Base-by-base conservation (phyloP, 2,329 filamentous ascomycete species). In the Ophiostoma sp. region DNA sequence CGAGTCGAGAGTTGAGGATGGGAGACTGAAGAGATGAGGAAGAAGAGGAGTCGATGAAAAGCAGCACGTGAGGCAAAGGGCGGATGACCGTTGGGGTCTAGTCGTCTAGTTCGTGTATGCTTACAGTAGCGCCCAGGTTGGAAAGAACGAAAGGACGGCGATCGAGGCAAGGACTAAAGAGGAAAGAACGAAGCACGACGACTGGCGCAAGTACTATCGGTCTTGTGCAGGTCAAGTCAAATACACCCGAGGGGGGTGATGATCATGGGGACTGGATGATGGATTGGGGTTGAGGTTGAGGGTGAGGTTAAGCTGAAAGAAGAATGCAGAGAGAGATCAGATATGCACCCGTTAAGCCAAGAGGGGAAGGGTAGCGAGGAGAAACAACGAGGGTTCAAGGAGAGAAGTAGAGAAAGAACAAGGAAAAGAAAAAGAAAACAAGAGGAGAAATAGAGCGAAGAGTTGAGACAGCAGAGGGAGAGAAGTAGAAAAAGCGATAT, bases 11-110 rank as follows among this genome's bases (percentile, higher is more conserved):
- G 55, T 38, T 9, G 12, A n/a, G 11, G 12, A n/a, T 16, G 1
- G 18, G 8, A 52, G 49, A 52, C 3, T 4, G 12, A n/a, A 40
- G 12, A 63, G 40, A 14, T 16, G 16, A 62, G 58, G 7, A 41
- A 62, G 38, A 62, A 18, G 58, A 41, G 38, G 58, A 62, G 38
- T 9, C 16, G 49, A n/a, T 14, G 12, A 63, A 63, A 14, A 40
- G 27, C 38, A 63, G 60, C 60, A 63, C 60, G 60, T 63, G 60
- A 63, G 60, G 60, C 40, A 8, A 42, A 42, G 9, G 60, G 60
- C 60, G 44, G 60, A 63, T 63, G 60, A 63, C 60, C 8, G 16
- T 63, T 63, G 60, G 60, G 40, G 60, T 42, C 55, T 42, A 63
- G 60, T 14, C 40, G 60, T 62, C 58, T 42, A 63, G 40, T 40